Evolutionary conservation across 306 rosid genomes (phyloP), one percentile per base, ranked within the genome.

Genomic region (Macrotyloma uniflorum): DNA sequence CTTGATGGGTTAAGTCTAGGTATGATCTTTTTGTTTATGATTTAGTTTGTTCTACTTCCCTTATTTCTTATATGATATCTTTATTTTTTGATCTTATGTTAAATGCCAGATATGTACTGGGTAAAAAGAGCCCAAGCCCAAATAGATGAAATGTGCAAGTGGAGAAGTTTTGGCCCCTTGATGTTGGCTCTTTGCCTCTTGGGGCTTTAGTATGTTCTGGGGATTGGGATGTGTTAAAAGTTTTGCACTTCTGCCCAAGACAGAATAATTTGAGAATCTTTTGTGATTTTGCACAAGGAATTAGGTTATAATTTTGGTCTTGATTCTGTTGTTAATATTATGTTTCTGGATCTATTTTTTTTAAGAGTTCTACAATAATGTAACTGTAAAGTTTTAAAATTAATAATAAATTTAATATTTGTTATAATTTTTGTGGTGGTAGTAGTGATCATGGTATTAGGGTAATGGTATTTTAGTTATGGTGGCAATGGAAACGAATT

Each of bases 1-100:
- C 97, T 94, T 57, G 97, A 94, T 50, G 98, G 98, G 63, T 80
- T 94, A 72, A 92, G 93, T 91, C 85, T 94, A 85, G 97, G 97
- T 92, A 89, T 40, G 22, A 36, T 47, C 7, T 23, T 24, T 67
- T 64, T 70, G 38, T 83, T 38, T 15, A 30, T 51, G 54, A 64
- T 68, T 35, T 67, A 33, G 67, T 55, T 75, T 50, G 19, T 77
- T 73, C 49, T 49, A 36, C 35, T 28, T 45, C 65, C 61, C 20
- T 67, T 50, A 40, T 76, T 72, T 76, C 2, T 42, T 65, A 4
- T 47, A 7, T 28, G 15, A 14, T 50, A 11, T 22, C 45, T 70
- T 8, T 19, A 0, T 22, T n/a, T 42, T 53, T 10, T 75, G 4
- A 14, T 50, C 18, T 49, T 19, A 1, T 49, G 33, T 30, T 30